A percentile compares a stretch with the other conserved stretches of the same genome.
phyloP scores from a whole-genome alignment of 1,284 basidiomycete genomes.

The Austroboletus rostrupii region DNA sequence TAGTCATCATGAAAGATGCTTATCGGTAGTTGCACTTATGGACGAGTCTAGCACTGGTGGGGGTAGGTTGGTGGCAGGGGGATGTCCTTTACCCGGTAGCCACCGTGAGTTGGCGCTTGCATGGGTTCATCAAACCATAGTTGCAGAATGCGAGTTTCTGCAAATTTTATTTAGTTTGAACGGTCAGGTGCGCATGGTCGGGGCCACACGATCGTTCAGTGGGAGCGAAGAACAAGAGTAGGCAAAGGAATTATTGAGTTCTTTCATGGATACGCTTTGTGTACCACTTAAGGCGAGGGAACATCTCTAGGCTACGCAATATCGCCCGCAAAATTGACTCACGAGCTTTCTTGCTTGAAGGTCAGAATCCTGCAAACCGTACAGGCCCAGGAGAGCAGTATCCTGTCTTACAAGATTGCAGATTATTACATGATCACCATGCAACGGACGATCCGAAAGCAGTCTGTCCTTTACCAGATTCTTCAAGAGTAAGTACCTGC shows the following conservation, averaged over 20 bases:
- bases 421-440: conserved; percentile 95
- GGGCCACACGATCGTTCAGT: conserved; percentile 57
- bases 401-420: conserved; percentile 87
- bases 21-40: no score
- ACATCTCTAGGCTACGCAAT: not conserved
- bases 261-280: conserved; percentile 79
- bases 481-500: conserved; percentile 68
- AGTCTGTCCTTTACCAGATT: conserved; percentile 73
- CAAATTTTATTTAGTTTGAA: conserved; percentile 78
- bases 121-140: conserved; percentile 96
- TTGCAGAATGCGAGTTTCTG: conserved; percentile 90
- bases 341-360: conserved; percentile 34
- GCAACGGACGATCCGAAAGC: conserved; percentile 83
- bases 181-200: conserved; percentile 60
- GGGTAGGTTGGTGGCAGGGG: no score
- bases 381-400: conserved; percentile 87
- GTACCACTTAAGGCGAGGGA: conserved; percentile 73
- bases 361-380: conserved; percentile 90
- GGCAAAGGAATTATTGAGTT: conserved; percentile 82
- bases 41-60: no score
- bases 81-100: no score
- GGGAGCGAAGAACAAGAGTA: conserved; percentile 72
- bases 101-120: conserved; percentile 75
- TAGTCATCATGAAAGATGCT: no score
- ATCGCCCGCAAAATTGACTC: not conserved